Evolutionary conservation across 768 basidiomycete genomes (phyloP).

Genomic region (Hygrophorus russula): DNA sequence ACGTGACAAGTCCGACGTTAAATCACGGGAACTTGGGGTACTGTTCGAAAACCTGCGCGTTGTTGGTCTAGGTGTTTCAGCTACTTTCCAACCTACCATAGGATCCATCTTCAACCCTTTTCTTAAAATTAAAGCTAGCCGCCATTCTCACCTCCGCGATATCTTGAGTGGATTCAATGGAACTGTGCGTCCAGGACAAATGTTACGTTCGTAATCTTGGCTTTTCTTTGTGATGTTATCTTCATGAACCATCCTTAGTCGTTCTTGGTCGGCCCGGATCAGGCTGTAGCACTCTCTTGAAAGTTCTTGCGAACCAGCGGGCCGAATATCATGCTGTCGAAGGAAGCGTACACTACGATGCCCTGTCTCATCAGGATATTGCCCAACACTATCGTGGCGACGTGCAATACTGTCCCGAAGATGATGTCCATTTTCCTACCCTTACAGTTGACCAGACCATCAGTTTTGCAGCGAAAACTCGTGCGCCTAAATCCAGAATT

Average conservation of each 20-base stretch:
- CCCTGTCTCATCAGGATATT: conserved; percentile 57
- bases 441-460: conserved; percentile 70
- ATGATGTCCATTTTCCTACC: conserved; percentile 79
- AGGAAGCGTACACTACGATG: conserved; percentile 69
- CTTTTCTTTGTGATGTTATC: neutral
- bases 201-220: conserved; percentile 48
- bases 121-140: conserved; percentile 32
- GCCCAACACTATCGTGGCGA: conserved; percentile 63
- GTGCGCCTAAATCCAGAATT: conserved; percentile 39
- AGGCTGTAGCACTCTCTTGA: conserved; percentile 79
- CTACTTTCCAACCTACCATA: conserved; percentile 45
- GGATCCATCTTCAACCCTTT: conserved; percentile 49
- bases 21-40: conserved; percentile 47
- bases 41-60: conserved; percentile 48
- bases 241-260: conserved; percentile 26
- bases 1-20: conserved; percentile 35
- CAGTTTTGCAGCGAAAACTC: conserved; percentile 53
- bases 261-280: conserved; percentile 81
- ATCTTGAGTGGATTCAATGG: conserved; percentile 59
- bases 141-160: conserved; percentile 52
- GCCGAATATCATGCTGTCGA: conserved; percentile 54
- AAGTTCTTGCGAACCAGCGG: conserved; percentile 68
- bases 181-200: conserved; percentile 56
- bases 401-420: conserved; percentile 73
- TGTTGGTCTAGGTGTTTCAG: conserved; percentile 44